A percentile compares a stretch with the other conserved stretches of the same genome.
phyloP scores from a whole-genome alignment of 2,329 filamentous ascomycete species.

The Hypoxylon sp. region DNA sequence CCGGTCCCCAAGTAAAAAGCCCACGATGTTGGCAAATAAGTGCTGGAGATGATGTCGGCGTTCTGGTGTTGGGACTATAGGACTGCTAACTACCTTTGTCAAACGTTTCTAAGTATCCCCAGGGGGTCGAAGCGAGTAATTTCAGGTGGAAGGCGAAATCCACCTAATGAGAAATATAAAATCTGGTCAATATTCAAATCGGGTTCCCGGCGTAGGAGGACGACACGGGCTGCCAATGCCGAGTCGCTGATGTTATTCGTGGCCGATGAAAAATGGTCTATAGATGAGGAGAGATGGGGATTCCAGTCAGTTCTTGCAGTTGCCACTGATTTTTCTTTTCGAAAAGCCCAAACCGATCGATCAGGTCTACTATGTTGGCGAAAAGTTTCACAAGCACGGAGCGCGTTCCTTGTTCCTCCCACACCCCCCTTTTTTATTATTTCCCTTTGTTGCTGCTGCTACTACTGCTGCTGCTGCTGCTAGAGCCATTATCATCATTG shows the following conservation, averaged over 20 bases:
- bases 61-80: constrained; percentile 20
- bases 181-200: constrained; percentile 26
- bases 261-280: constrained; percentile 6
- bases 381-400: constrained; percentile 11
- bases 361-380: constrained; percentile 11
- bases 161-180: constrained; percentile 35
- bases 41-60: constrained; percentile 26
- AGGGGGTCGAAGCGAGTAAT: constrained; percentile 28
- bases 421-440: not conserved
- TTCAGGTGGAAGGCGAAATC: constrained; percentile 10
- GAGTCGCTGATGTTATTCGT: not conserved
- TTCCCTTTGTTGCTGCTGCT: constrained; percentile 27
- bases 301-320: constrained; percentile 14
- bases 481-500: constrained; percentile 41
- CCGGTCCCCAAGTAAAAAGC: constrained; percentile 62
- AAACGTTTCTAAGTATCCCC: constrained; percentile 22
- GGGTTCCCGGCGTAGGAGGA: constrained; percentile 8
- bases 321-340: not conserved
- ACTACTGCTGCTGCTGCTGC: constrained; percentile 14
- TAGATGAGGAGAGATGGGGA: constrained; percentile 11
- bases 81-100: constrained; percentile 23
- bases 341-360: constrained; percentile 6
- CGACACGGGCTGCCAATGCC: not conserved
- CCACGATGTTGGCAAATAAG: constrained; percentile 7
- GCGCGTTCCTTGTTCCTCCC: constrained; percentile 16